phyloP scores from a whole-genome alignment of 2,329 filamentous ascomycete genomes.

The Aspergillus pseudonomiae region DNA sequence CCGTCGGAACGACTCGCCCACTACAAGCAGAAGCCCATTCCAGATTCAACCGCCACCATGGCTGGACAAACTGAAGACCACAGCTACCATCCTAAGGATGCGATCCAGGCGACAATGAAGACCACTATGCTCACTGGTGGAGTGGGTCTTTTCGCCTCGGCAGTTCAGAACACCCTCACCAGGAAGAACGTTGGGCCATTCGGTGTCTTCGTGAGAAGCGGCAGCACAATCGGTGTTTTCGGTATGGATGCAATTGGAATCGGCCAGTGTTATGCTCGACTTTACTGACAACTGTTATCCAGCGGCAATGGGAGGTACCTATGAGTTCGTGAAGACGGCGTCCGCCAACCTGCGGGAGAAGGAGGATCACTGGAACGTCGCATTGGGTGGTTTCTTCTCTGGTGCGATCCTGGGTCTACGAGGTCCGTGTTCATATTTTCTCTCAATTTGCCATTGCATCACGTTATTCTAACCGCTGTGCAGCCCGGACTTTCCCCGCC shows the following conservation, averaged over 20 bases:
- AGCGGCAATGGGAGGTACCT: slow-evolving; percentile 75
- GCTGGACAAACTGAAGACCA: slow-evolving; percentile 51
- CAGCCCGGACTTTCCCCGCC: slow-evolving; percentile 68
- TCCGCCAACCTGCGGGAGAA: slow-evolving; percentile 83
- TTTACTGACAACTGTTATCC: slow-evolving; percentile 21
- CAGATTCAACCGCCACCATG: slow-evolving; percentile 47
- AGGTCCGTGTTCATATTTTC: slow-evolving; percentile 56
- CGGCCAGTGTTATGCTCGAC: neutral
- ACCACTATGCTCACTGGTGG: slow-evolving; percentile 66
- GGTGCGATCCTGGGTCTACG: slow-evolving; percentile 73
- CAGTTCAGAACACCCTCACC: slow-evolving; percentile 82
- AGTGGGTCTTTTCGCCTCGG: slow-evolving; percentile 72
- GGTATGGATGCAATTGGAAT: slow-evolving; percentile 51
- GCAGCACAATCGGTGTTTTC: slow-evolving; percentile 70
- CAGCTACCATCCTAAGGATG: slow-evolving; percentile 73
- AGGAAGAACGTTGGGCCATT: slow-evolving; percentile 79
- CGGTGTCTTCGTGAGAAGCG: slow-evolving; percentile 78
- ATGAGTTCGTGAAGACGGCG: slow-evolving; percentile 75
- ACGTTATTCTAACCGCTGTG: slow-evolving; percentile 18
- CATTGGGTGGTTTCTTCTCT: slow-evolving; percentile 74
- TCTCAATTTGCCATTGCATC: slow-evolving; percentile 1
- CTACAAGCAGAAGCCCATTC: slow-evolving; percentile 28
- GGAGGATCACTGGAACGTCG: slow-evolving; percentile 76
- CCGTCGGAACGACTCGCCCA: slow-evolving; percentile 25
- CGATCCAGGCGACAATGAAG: slow-evolving; percentile 67